phyloP scores from a whole-genome alignment of 805 yeast genomes.

The Clavispora fructus region DNA sequence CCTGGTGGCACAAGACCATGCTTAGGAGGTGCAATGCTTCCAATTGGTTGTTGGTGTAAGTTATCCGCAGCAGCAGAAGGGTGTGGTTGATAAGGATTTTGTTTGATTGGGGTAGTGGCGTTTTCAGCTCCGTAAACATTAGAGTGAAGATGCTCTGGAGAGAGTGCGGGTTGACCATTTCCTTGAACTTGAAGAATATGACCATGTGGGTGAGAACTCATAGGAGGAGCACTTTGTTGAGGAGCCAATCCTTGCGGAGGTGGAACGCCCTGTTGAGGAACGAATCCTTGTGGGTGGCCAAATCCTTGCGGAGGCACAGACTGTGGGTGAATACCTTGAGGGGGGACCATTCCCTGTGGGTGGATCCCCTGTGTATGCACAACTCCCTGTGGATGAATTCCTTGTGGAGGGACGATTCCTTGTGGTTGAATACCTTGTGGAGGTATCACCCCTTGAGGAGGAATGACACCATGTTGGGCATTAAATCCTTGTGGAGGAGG shows the following conservation, averaged over 20 bases:
- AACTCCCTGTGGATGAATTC: not conserved
- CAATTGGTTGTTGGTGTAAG: not conserved
- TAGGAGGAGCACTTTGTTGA: not conserved
- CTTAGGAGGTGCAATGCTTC: not conserved
- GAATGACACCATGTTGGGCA: not conserved
- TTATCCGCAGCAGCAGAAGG: not conserved
- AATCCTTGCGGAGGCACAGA: not conserved
- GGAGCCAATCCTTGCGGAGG: conserved; percentile 10
- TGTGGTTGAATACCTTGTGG: not conserved
- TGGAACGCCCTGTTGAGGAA: conserved; percentile 7
- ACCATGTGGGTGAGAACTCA: too few species aligned
- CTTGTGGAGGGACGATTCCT: not conserved
- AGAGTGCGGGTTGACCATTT: not conserved
- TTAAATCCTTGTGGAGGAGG: not conserved
- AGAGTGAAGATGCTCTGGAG: not conserved
- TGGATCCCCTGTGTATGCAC: not conserved
- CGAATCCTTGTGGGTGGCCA: not conserved
- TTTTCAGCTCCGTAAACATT: not conserved
- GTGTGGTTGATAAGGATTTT: not conserved
- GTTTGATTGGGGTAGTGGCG: not conserved
- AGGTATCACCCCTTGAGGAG: not conserved
- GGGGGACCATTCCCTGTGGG: not conserved
- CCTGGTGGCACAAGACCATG: not conserved
- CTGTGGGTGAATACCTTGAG: not conserved
- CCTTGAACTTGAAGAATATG: too few species aligned